A percentile compares a stretch with the other conserved stretches of the same genome.
phyloP scores from a whole-genome alignment of 2,329 filamentous ascomycete species.

The Penicillium psychrosexuale region DNA sequence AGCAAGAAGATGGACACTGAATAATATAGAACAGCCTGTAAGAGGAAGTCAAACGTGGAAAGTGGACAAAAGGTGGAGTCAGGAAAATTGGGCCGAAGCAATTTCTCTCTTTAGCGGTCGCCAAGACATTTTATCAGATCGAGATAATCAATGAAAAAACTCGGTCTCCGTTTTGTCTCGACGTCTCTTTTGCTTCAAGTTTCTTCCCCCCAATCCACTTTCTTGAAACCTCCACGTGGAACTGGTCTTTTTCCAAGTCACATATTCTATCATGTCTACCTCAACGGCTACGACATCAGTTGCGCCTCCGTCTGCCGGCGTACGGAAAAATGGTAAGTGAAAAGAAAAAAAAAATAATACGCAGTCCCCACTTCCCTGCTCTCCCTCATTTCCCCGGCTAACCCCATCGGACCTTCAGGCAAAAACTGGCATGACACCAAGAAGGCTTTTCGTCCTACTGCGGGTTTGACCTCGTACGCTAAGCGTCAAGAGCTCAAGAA shows the following conservation, averaged over 20 bases:
- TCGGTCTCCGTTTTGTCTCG: slow-evolving; percentile 2
- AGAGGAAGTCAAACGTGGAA: slow-evolving; percentile 1
- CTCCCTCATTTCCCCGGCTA: slow-evolving; percentile 12
- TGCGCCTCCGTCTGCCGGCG: slow-evolving; percentile 50
- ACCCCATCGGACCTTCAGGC: slow-evolving; percentile 53
- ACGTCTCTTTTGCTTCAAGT: slow-evolving; percentile 2
- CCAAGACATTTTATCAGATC: slow-evolving; percentile 46
- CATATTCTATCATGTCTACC: slow-evolving; percentile 45
- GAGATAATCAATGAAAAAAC: slow-evolving; percentile 32
- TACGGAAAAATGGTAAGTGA: slow-evolving; percentile 76
- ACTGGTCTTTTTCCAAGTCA: background rate
- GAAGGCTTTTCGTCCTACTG: slow-evolving; percentile 77
- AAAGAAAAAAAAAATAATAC: background rate
- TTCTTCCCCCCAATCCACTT: background rate
- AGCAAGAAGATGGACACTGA: background rate
- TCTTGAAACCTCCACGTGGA: background rate
- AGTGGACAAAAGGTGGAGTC: slow-evolving; percentile 10
- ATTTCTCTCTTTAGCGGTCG: slow-evolving; percentile 16
- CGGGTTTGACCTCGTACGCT: slow-evolving; percentile 74
- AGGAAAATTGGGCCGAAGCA: slow-evolving; percentile 6
- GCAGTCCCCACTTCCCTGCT: slow-evolving; percentile 13
- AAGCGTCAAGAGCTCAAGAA: slow-evolving; percentile 70
- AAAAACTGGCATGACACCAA: slow-evolving; percentile 91
- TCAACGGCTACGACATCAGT: slow-evolving; percentile 31
- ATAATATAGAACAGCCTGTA: background rate